Evolutionary conservation across 2,329 filamentous ascomycete genomes (phyloP), one percentile per base, ranked within the genome.

Genomic region (Aspergillus latus): DNA sequence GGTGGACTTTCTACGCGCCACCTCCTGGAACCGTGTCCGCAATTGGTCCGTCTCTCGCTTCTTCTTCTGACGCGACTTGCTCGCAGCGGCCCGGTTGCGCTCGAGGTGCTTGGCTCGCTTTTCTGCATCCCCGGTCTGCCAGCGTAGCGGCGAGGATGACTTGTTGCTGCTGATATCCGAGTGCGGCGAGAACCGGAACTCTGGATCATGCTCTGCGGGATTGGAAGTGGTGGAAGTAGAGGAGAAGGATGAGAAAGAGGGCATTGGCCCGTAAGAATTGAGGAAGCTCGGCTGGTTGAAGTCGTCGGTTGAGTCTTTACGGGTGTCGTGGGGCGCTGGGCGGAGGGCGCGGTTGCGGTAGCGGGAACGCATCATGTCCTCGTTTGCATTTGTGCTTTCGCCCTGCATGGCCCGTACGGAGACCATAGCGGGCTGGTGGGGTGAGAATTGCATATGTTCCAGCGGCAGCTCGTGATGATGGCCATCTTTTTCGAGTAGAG

Each of bases 1-100:
- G 8, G 55, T 30, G 16, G 66, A 62, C 43, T 72, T 73, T 49
- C 69, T 69, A 28, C 70, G 64, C 5, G 71, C 72, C n/a, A 73
- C 66, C 44, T 73, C 68, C 21, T 72, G 34, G 57, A 66, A 74
- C 2, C 65, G 64, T 5, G 56, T 70, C 61, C 84, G 82, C 10
- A 84, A 77, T 37, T 74, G 68, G 56, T 79, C 74, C 32, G 79
- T 81, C 64, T 82, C 82, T 58, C 82, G 80, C 69, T 85, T 84
- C 72, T 85, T 84, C 74, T 84, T 84, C 64, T 82, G 79, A 13
- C 83, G 79, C 66, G 83, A 85, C 62, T 85, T 85, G 66, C 81
- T 82, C 2, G 83, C 83, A 2, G 83, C 83, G 1, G 83, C 69
- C 1, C 83, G 79, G 62, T 86, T 86, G 62, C 84, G 81, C 66